Base-by-base conservation (phyloP, 495 filamentous ascomycete species). In the Schizothecium vesticola region DNA sequence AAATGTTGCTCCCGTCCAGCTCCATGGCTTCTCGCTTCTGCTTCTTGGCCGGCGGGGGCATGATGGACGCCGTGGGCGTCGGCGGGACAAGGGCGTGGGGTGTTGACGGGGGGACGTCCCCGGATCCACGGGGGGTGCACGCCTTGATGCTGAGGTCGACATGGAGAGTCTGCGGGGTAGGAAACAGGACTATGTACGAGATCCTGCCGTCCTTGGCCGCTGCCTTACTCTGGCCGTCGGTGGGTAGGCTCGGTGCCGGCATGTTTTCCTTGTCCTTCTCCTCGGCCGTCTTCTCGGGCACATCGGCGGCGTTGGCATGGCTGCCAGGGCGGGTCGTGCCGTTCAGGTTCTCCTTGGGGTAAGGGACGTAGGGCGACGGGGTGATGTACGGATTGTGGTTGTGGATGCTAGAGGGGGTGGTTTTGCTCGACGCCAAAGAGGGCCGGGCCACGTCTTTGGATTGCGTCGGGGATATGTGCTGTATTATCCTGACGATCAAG, bases 401-500 rank as follows among this genome's bases (percentile, higher is more conserved):
- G 75, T 99, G 93, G 33, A 99, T 88, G 4, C 92, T 97, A 69
- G 91, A 94, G 6, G 90, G 90, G 0, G 84, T 82, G 22, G 72
- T 70, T 36, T 90, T 89, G 65, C 80, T 88, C 58, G 87, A 85
- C 62, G 85, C 86, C 9, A 86, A 81, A 26, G 81, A 73, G 8
- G 79, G 85, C 63, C 79, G 78, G n/a, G 86, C 85, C 24, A 86
- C 79, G 62, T 88, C 87, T 77, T 76, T 86, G 70, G 81, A 80
- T 57, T 87, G 83, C 31, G 87, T 83, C 3, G 81, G 84, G 6
- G 90, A 89, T 63, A 89, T 89, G 78, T 97, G 91, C 79, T 97
- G 91, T 69, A 95, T 85, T 5, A 97, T 83, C 75, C 96, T 89
- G 58, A 98, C 93, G 69, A 99, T 98, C 62, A 99, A 84, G 75